Evolutionary conservation across 768 basidiomycete genomes (phyloP).

Genomic region (Russula dissimulans): DNA sequence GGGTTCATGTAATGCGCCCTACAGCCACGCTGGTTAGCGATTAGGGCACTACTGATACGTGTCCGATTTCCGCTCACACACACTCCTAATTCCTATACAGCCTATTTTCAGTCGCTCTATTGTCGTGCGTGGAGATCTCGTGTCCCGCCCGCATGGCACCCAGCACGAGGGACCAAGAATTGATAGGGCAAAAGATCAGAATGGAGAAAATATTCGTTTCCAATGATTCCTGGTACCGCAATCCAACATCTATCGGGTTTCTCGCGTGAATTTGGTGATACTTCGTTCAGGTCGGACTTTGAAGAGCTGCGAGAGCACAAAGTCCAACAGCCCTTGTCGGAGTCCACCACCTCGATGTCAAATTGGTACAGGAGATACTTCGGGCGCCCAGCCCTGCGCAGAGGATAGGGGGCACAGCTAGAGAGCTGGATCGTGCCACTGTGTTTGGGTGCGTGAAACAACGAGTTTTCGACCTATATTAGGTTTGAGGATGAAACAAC

Average conservation of each 20-base stretch:
- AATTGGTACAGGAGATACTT: neutral
- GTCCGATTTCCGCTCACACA: neutral
- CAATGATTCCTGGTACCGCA: neutral
- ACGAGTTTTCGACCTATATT: neutral
- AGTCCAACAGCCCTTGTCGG: no score
- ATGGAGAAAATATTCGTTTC: neutral
- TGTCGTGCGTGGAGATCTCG: neutral
- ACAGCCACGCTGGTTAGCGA: neutral
- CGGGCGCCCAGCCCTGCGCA: neutral
- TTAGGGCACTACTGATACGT: neutral
- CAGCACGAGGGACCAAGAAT: neutral
- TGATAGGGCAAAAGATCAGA: neutral
- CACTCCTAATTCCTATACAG: neutral
- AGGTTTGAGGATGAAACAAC: neutral
- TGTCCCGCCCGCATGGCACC: neutral
- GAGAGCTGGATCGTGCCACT: neutral
- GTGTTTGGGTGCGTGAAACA: neutral
- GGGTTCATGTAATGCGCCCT: neutral
- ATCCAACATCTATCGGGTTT: neutral
- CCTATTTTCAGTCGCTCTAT: neutral
- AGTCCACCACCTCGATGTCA: no score
- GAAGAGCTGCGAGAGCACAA: neutral
- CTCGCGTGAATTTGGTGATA: neutral
- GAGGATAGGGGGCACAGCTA: constrained; percentile 2
- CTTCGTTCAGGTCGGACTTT: neutral